Evolutionary conservation across 2,329 filamentous ascomycete species (phyloP).

Genomic region (Aspergillus vadensis): DNA sequence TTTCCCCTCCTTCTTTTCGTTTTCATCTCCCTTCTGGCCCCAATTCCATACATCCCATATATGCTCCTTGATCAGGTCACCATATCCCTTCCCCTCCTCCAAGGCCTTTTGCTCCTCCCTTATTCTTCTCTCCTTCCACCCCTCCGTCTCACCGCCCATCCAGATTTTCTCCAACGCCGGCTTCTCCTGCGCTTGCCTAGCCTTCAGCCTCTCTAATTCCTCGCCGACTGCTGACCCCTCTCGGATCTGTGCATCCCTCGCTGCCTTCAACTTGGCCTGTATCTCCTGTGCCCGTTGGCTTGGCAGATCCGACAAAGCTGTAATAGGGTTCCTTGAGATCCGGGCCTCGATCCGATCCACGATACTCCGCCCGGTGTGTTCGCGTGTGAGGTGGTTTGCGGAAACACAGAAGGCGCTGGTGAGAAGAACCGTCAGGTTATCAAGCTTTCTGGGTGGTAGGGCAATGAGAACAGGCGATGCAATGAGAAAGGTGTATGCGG

Average conservation of each 20-base stretch:
- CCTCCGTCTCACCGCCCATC: slow-evolving; percentile 46
- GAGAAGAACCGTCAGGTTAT: slow-evolving; percentile 41
- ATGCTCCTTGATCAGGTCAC: slow-evolving; percentile 49
- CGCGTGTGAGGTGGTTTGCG: slow-evolving; percentile 41
- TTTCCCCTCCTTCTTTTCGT: slow-evolving; percentile 1
- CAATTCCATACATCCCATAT: slow-evolving; percentile 51
- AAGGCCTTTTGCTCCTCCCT: slow-evolving; percentile 47
- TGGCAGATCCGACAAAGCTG: slow-evolving; percentile 25
- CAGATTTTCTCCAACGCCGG: slow-evolving; percentile 36
- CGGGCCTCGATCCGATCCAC: slow-evolving; percentile 34
- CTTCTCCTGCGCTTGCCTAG: slow-evolving; percentile 32
- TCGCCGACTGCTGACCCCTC: slow-evolving; percentile 24
- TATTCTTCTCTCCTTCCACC: slow-evolving; percentile 47
- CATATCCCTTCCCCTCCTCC: slow-evolving; percentile 47
- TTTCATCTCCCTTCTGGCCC: slow-evolving; percentile 30
- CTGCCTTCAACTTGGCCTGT: slow-evolving; percentile 33
- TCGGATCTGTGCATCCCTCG: slow-evolving; percentile 29
- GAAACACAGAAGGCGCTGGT: slow-evolving; percentile 44
- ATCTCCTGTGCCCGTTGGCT: slow-evolving; percentile 38
- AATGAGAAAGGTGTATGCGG: slow-evolving; percentile 42
- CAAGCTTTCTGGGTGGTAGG: slow-evolving; percentile 43
- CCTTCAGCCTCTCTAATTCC: slow-evolving; percentile 39
- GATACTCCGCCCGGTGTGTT: slow-evolving; percentile 40
- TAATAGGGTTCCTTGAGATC: slow-evolving; percentile 19
- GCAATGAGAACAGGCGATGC: slow-evolving; percentile 35